Conservation (phyloP, 345 rosid genomes). For the Carallia pectinifolia region DNA sequence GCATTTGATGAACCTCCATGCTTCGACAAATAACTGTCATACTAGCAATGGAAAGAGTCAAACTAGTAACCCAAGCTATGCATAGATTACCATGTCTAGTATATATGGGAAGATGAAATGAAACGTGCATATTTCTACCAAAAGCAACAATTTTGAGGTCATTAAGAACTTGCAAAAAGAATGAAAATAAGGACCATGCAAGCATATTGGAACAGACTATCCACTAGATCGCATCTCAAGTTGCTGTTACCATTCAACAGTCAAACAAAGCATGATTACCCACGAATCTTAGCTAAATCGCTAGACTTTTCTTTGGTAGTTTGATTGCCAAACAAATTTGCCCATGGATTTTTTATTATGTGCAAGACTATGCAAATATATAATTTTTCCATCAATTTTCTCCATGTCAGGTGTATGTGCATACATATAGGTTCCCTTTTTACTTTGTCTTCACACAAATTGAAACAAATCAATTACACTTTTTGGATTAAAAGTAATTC, state of each 20-base stretch:
- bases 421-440: not conserved
- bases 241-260: not conserved
- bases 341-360: too few relatives aligned
- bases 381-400: not conserved
- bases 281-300: not conserved
- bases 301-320: not conserved
- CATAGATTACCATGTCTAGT: not conserved
- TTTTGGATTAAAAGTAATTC: too few relatives aligned
- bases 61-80: conserved; percentile 18
- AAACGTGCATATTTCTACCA: conserved; percentile 8
- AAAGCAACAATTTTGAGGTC: not conserved
- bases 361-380: too few relatives aligned
- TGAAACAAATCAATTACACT: not conserved
- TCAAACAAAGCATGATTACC: not conserved
- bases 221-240: not conserved
- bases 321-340: not conserved
- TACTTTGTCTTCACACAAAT: not conserved
- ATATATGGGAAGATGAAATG: not conserved
- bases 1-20: conserved; percentile 99
- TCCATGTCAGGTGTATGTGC: not conserved
- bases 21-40: conserved; percentile 97
- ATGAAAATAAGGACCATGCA: not conserved
- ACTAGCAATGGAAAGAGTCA: conserved; percentile 70
- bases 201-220: not conserved
- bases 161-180: not conserved